Base-by-base conservation (phyloP, 1,284 basidiomycete genomes). In the Sanguinoderma infundibulare region DNA sequence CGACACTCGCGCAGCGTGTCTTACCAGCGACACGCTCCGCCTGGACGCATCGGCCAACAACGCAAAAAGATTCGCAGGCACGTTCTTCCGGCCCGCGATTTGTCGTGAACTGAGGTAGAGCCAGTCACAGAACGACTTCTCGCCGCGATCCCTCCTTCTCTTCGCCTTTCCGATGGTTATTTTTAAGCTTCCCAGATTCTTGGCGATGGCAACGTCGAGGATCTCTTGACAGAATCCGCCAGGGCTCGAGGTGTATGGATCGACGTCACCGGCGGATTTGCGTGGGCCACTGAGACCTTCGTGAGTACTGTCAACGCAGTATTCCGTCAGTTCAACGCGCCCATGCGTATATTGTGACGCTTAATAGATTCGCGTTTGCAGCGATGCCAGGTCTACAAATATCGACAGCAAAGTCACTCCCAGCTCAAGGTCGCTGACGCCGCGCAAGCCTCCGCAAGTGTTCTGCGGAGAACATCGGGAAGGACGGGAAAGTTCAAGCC, bases 211-310 rank as follows among this genome's bases (percentile, higher is more conserved):
- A 39, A 55, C 34, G 26, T 59, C 50, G 56, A 65, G 35, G 60
- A 65, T 36, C 57, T 60, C 24, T 46, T 62, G 26, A 76, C 56
- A 76, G 73, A 8, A 77, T 77, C 49, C 75, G 76, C 8, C 74
- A 76, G 63, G 77, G 76, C 7, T 71, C 72, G 6, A 65, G 75
- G 5, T 69, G 74, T 3, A 59, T 74, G 70, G 58, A 62, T 73
- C 34, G 67, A 73, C 26, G 60, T 73, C 9, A 73, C 64, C 53
- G 74, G 75, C 54, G 56, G 69, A 40, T 56, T 75, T 2, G 63
- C 10, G 73, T 75, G 7, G 76, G 77, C 60, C 77, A 76, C 54
- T 75, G 76, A 10, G 77, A 78, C 59, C 72, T 77, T 51, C 74
- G 73, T 75, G 57, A 61, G 73, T 74, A 28, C 17, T 34, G 22